These are phyloP conservation scores for Fusarium phyllophilum DNA, from an alignment of 2,329 filamentous ascomycete species.

Conservation along the genomic window DNA sequence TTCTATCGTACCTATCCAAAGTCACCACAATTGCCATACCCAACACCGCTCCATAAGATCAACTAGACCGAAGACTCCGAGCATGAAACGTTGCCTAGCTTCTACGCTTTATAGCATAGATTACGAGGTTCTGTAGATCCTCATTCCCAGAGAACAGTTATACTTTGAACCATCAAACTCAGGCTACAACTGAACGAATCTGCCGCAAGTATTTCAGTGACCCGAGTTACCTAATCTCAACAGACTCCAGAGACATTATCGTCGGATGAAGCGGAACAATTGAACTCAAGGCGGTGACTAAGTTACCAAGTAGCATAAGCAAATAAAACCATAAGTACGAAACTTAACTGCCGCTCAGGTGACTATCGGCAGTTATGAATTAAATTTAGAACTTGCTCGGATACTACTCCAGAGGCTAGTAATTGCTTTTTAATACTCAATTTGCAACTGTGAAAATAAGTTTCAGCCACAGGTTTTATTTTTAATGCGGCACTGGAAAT, in stretches of 20 bases:
- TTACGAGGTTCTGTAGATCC: not conserved
- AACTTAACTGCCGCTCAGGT: not conserved
- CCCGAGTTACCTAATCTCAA: not conserved
- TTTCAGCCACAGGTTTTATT: not conserved
- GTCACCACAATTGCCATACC: not conserved
- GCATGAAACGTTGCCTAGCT: no score
- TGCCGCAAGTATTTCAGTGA: fast-evolving
- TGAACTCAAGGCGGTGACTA: fast-evolving
- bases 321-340: not conserved
- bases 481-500: not conserved
- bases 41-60: not conserved
- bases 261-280: not conserved
- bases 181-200: fast-evolving
- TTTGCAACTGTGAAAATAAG: no score
- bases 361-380: no score
- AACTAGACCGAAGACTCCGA: not conserved
- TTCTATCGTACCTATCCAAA: not conserved
- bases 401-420: not conserved
- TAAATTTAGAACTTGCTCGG: not conserved
- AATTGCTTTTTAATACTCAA: not conserved
- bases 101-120: not conserved
- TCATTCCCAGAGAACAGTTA: not conserved
- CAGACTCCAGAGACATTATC: no score
- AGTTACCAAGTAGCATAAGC: not conserved
- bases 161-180: not conserved